These are phyloP conservation scores for Bipolaris cookei DNA, from an alignment of 2,329 filamentous ascomycete species.

Conservation along the genomic window DNA sequence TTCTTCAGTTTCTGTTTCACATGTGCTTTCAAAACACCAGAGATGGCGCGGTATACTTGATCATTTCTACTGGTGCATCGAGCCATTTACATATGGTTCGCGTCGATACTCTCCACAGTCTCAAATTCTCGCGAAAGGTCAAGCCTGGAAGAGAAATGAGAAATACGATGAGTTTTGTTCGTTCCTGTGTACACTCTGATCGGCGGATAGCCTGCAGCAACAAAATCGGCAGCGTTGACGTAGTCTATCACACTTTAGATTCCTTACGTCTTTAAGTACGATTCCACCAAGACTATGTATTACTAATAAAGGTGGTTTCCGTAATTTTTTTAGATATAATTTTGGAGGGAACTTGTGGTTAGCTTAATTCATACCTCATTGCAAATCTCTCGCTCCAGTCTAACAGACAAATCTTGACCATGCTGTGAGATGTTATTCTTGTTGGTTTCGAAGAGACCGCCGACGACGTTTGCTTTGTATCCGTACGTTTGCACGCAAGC, in stretches of 20 bases:
- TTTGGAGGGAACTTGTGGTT: neutral
- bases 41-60: constrained; percentile 40
- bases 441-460: constrained; percentile 43
- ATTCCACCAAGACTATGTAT: neutral
- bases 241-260: neutral
- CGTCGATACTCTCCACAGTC: constrained; percentile 51
- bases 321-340: neutral
- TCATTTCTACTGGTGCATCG: constrained; percentile 37
- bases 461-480: constrained; percentile 50
- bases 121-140: constrained; percentile 44
- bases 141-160: constrained; percentile 52
- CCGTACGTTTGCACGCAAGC: constrained; percentile 53
- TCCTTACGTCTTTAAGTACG: neutral
- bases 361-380: constrained; percentile 29
- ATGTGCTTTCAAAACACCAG: constrained; percentile 38
- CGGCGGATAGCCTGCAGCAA: constrained; percentile 39
- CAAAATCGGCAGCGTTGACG: neutral
- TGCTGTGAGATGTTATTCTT: constrained; percentile 45
- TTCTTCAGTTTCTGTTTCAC: constrained; percentile 12
- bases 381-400: constrained; percentile 43
- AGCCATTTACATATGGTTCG: constrained; percentile 52
- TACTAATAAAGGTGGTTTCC: neutral
- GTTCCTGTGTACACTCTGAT: constrained; percentile 33
- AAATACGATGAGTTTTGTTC: constrained; percentile 48
- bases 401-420: constrained; percentile 29